Conservation (phyloP, 192 early-diverging fungal species). For the Gryganskiella cystojenkinii region DNA sequence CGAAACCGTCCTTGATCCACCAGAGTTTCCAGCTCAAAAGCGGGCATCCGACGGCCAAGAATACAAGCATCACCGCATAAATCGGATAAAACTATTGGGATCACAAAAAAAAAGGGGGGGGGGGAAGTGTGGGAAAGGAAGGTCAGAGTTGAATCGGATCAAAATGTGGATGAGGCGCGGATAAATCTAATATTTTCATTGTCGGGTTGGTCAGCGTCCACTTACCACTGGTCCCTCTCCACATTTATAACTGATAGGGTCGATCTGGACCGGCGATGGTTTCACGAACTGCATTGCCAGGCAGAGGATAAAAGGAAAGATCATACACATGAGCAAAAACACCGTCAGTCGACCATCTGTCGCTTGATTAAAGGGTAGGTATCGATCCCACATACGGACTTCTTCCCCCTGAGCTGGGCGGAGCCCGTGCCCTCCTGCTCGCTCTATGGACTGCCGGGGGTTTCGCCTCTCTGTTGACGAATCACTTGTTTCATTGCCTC, state of each 20-base stretch:
- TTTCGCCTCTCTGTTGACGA: neutral
- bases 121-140: neutral
- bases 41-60: constrained; percentile 33
- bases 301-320: constrained; percentile 15
- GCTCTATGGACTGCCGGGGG: no score
- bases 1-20: constrained; percentile 54
- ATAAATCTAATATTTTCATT: no score
- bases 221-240: constrained; percentile 46
- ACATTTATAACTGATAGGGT: constrained; percentile 35
- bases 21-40: constrained; percentile 31
- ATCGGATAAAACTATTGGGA: constrained; percentile 41
- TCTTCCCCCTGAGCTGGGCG: neutral
- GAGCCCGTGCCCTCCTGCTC: neutral
- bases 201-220: neutral
- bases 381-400: constrained; percentile 24
- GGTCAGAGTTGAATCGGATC: neutral
- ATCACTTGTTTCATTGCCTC: neutral
- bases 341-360: constrained; percentile 33
- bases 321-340: constrained; percentile 28
- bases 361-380: constrained; percentile 39
- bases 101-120: neutral
- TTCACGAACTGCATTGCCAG: constrained; percentile 47
- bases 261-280: constrained; percentile 40
- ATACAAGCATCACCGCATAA: constrained; percentile 37
- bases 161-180: neutral